These are phyloP conservation scores for Podochytrium sp. DNA, from an alignment of 192 early-diverging fungal species.

Conservation along the genomic window DNA sequence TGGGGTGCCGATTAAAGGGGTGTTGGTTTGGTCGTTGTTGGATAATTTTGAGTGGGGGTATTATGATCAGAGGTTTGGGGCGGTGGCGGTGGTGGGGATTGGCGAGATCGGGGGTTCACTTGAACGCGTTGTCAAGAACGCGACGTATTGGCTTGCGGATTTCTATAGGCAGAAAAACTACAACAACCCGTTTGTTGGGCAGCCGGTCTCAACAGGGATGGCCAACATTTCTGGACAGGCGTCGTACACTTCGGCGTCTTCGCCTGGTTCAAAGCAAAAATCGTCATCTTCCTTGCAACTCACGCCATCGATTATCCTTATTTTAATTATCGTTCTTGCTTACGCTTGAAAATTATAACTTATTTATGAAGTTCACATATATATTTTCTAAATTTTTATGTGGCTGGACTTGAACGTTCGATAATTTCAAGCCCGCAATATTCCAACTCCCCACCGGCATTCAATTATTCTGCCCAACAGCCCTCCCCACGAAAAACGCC, in stretches of 20 bases:
- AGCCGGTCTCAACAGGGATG: too few species aligned
- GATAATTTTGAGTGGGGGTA: constrained; percentile 53
- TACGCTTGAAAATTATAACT: too few species aligned
- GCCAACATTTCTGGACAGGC: too few species aligned
- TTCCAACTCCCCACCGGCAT: neutral
- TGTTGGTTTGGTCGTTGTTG: constrained; percentile 43
- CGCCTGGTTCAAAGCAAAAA: too few species aligned
- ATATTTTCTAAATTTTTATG: too few species aligned
- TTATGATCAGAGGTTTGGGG: constrained; percentile 9
- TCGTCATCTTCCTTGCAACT: too few species aligned
- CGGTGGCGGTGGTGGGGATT: neutral
- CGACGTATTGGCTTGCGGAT: neutral
- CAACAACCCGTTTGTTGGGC: neutral
- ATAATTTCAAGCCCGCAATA: too few species aligned
- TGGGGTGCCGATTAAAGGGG: constrained; percentile 25
- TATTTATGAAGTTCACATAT: too few species aligned
- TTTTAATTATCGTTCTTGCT: too few species aligned
- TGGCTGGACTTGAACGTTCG: too few species aligned
- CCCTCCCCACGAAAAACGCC: neutral
- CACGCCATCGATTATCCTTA: too few species aligned
- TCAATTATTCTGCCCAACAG: neutral
- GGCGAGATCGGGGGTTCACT: neutral
- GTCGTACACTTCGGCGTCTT: too few species aligned
- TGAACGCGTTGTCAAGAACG: constrained; percentile 1
- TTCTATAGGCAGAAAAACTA: constrained; percentile 2